Conservation (phyloP, 768 basidiomycete genomes). For the Lactarius psammicola region DNA sequence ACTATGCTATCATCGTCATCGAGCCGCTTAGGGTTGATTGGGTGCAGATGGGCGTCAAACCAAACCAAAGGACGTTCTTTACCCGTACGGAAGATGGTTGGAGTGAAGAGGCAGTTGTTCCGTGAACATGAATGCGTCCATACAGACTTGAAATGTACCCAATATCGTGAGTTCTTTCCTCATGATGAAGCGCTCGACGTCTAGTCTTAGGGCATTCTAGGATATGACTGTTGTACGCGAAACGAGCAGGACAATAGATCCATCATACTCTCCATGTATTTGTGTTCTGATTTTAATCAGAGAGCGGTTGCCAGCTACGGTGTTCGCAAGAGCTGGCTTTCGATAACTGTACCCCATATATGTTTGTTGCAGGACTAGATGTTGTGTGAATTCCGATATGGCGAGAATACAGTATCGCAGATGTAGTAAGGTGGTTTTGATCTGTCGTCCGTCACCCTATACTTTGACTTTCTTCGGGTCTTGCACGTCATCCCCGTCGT, state of each 20-base stretch:
- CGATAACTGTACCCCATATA: slow-evolving; percentile 5
- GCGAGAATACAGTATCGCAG: slow-evolving; percentile 6
- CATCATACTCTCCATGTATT: slow-evolving; percentile 7
- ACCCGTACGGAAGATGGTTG: slow-evolving; percentile 49
- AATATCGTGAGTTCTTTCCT: slow-evolving; percentile 2
- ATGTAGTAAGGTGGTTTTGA: neutral
- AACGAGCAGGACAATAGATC: neutral
- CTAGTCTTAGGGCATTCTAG: neutral
- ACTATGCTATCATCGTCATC: slow-evolving; percentile 70
- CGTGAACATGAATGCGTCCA: slow-evolving; percentile 38
- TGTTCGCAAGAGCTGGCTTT: neutral
- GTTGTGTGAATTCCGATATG: slow-evolving; percentile 1
- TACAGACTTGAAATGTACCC: neutral
- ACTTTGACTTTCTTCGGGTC: slow-evolving; percentile 19
- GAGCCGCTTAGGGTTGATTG: slow-evolving; percentile 72
- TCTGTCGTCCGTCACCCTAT: neutral
- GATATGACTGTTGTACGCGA: neutral
- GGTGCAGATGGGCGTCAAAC: slow-evolving; percentile 55
- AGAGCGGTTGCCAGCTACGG: neutral
- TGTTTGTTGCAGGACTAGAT: slow-evolving; percentile 12
- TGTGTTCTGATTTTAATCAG: slow-evolving; percentile 1
- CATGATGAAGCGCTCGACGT: neutral
- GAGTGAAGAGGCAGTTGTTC: slow-evolving; percentile 61
- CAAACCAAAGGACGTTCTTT: slow-evolving; percentile 59
- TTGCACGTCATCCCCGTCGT: slow-evolving; percentile 6